Evolutionary conservation across 1,284 basidiomycete species (phyloP).

Genomic region (Malassezia restricta): DNA sequence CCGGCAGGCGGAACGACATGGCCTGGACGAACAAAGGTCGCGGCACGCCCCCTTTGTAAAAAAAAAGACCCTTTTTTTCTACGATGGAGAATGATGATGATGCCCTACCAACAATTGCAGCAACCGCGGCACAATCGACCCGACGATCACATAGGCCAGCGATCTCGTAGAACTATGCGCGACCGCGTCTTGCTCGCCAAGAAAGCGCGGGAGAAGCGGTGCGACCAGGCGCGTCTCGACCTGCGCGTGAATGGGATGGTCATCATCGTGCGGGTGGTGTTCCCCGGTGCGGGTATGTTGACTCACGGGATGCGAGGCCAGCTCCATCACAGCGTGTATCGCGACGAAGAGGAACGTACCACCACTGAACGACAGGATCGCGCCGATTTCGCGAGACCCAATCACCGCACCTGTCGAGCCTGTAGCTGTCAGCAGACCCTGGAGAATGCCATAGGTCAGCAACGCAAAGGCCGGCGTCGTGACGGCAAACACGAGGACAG

Average conservation of each 20-base stretch:
- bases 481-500: conserved; percentile 27
- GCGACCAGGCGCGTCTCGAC: neutral
- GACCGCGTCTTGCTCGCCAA: neutral
- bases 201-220: neutral
- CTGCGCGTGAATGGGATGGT: conserved; percentile 15
- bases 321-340: conserved; percentile 50
- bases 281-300: neutral
- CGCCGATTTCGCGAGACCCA: conserved; percentile 51
- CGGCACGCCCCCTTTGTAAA: neutral
- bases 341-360: conserved; percentile 91
- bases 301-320: conserved; percentile 11
- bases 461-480: conserved; percentile 33
- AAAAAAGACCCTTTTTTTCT: neutral
- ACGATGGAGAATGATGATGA: neutral
- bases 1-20: conserved; percentile 6
- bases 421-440: conserved; percentile 2
- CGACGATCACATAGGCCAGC: conserved; percentile 6
- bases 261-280: conserved; percentile 14
- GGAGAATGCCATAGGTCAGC: conserved; percentile 13
- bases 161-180: neutral
- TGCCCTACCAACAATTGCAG: conserved; percentile 13
- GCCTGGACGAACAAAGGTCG: neutral
- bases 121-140: conserved; percentile 10
- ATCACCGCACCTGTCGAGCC: conserved; percentile 13
- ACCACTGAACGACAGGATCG: conserved; percentile 67